A percentile compares a stretch with the other conserved stretches of the same genome.
phyloP scores from a whole-genome alignment of 2,329 filamentous ascomycete species.

The Macrophomina pseudophaseolina region DNA sequence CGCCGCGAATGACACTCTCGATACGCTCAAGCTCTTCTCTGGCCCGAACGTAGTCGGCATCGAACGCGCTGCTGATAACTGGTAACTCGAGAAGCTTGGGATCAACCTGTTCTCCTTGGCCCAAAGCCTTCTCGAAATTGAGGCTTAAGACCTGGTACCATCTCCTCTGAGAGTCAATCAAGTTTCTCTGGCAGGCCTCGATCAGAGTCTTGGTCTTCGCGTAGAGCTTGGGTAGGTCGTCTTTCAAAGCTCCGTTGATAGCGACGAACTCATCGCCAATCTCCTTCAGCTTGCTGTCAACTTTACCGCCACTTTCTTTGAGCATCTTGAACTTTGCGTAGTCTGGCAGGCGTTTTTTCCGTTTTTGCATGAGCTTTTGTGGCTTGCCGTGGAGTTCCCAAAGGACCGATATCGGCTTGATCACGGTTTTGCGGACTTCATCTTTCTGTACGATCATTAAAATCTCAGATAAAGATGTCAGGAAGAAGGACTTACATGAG shows the following conservation, averaged over 20 bases:
- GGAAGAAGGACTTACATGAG: constrained; percentile 12
- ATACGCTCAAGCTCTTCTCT: constrained; percentile 71
- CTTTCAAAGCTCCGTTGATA: constrained; percentile 90
- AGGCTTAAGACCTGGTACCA: constrained; percentile 83
- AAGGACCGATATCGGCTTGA: constrained; percentile 79
- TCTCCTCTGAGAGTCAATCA: constrained; percentile 79
- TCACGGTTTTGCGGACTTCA: constrained; percentile 77
- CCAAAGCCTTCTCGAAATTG: constrained; percentile 58
- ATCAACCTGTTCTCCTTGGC: constrained; percentile 39
- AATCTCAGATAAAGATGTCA: background rate
- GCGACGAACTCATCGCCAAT: constrained; percentile 88
- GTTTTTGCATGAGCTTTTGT: constrained; percentile 89
- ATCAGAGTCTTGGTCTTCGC: constrained; percentile 80
- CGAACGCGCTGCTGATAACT: constrained; percentile 79
- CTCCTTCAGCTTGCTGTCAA: constrained; percentile 83
- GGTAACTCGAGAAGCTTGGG: constrained; percentile 68
- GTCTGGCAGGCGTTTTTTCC: constrained; percentile 88
- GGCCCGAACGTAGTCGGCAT: constrained; percentile 76
- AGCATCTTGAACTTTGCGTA: constrained; percentile 82
- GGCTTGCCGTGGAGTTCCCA: constrained; percentile 83
- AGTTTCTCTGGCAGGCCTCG: constrained; percentile 79
- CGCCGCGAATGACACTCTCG: constrained; percentile 76
- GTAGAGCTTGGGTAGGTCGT: constrained; percentile 87
- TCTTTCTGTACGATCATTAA: constrained; percentile 15
- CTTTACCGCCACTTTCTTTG: constrained; percentile 79